Evolutionary conservation across 176 grass and related monocot genomes (phyloP).

Genomic region (Triticum aestivum): DNA sequence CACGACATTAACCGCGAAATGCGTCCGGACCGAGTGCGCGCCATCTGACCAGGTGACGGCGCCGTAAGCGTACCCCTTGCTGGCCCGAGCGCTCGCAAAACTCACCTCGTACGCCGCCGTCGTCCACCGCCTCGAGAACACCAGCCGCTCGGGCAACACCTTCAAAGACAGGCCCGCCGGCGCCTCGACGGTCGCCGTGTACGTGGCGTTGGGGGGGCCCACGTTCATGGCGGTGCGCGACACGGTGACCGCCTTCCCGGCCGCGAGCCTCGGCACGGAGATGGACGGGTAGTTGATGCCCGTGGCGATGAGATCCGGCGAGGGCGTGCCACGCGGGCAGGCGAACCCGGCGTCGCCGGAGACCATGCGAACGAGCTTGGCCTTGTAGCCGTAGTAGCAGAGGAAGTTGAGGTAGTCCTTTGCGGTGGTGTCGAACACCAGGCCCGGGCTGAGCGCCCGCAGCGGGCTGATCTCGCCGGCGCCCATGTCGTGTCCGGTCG

Average conservation of each 20-base stretch:
- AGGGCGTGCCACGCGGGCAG: conserved; percentile 43
- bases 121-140: conserved; percentile 63
- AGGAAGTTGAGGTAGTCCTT: conserved; percentile 85
- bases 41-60: conserved; percentile 84
- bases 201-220: conserved; percentile 71
- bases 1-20: conserved; percentile 75
- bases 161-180: conserved; percentile 48
- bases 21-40: conserved; percentile 71
- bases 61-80: conserved; percentile 62
- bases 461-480: conserved; percentile 93
- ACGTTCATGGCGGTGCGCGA: conserved; percentile 74
- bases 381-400: conserved; percentile 93
- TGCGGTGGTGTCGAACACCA: conserved; percentile 76
- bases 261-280: conserved; percentile 60
- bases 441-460: conserved; percentile 80
- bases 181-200: conserved; percentile 47
- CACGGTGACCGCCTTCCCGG: conserved; percentile 41
- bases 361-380: conserved; percentile 62
- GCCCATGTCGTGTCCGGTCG: conserved; percentile 84
- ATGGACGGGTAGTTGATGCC: conserved; percentile 90
- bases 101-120: conserved; percentile 73
- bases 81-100: conserved; percentile 39
- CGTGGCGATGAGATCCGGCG: conserved; percentile 67
- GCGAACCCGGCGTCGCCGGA: conserved; percentile 48
- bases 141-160: conserved; percentile 63